Evolutionary conservation across 75 land plant genomes (phyloP).

Genomic region (Selaginella moellendorffii): DNA sequence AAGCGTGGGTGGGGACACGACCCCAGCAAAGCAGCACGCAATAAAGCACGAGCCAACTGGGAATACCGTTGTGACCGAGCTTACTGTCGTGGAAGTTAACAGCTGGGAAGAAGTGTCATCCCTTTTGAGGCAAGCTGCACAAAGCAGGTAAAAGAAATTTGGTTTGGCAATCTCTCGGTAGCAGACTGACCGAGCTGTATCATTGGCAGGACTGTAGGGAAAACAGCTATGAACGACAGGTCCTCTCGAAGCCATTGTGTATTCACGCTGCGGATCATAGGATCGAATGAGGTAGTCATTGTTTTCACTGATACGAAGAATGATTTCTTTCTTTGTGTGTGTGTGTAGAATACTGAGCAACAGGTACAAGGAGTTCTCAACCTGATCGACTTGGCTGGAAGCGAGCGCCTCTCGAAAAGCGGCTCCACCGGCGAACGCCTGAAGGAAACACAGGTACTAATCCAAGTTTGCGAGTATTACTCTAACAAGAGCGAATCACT

Average conservation of each 20-base stretch:
- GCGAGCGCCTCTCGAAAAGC: constrained; percentile 91
- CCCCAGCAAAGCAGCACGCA: constrained; percentile 44
- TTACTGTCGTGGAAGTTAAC: constrained; percentile 68
- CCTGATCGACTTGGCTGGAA: constrained; percentile 92
- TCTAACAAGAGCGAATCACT: too few relatives aligned
- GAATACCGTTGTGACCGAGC: constrained; percentile 72
- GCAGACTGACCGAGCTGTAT: too few relatives aligned
- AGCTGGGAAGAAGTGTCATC: constrained; percentile 63
- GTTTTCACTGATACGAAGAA: background rate
- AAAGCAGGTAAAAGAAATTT: constrained; percentile 51
- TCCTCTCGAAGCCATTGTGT: constrained; percentile 98
- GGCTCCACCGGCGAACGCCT: constrained; percentile 82
- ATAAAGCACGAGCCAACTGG: constrained; percentile 81
- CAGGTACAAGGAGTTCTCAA: constrained; percentile 89
- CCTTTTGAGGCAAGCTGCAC: constrained; percentile 65
- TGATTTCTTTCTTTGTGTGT: background rate
- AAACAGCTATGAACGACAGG: constrained; percentile 86
- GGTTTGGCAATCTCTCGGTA: too few relatives aligned
- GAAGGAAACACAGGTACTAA: constrained; percentile 73
- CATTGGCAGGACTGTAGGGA: constrained; percentile 81
- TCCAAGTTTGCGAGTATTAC: too few relatives aligned
- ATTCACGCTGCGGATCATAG: constrained; percentile 72
- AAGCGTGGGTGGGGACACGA: constrained; percentile 7
- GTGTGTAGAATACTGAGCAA: constrained; percentile 58
- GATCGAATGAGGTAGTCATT: constrained; percentile 71